phyloP scores from a whole-genome alignment of 257 asterid species.

The Solanum commersonii region DNA sequence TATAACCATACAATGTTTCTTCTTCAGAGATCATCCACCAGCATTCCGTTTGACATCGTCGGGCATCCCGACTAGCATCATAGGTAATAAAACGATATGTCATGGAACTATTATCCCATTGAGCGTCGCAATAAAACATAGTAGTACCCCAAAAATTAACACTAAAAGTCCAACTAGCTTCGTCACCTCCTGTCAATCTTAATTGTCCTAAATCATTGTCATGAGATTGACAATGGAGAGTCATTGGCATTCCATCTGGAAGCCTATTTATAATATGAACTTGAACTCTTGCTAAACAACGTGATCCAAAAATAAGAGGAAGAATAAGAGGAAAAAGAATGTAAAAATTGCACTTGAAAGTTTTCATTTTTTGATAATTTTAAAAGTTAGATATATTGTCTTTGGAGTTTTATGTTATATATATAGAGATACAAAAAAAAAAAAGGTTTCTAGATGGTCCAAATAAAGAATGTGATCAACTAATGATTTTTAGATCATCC shows the following conservation, averaged over 20 bases:
- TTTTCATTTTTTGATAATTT: background rate
- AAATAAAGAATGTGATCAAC: background rate
- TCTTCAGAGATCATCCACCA: conserved; percentile 30
- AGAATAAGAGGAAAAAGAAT: background rate
- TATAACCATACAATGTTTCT: conserved; percentile 18
- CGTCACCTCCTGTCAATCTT: background rate
- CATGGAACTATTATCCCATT: conserved; percentile 2
- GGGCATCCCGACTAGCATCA: conserved; percentile 7
- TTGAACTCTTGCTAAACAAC: background rate
- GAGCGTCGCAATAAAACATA: conserved; percentile 28
- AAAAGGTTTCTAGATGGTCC: background rate
- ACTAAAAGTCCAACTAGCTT: conserved; percentile 18
- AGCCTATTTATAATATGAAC: conserved; percentile 25
- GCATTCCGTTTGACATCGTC: conserved; percentile 13
- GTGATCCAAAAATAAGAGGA: background rate
- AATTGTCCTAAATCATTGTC: conserved; percentile 34
- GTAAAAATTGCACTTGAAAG: background rate
- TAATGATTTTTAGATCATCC: background rate
- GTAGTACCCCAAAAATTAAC: conserved; percentile 24
- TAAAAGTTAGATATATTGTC: background rate
- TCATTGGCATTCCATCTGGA: background rate
- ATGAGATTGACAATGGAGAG: conserved; percentile 29
- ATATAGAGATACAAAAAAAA: background rate
- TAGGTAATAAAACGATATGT: conserved; percentile 27
- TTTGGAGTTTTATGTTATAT: background rate